Conservation (phyloP, 2,329 filamentous ascomycete species). For the Colletotrichum horii region DNA sequence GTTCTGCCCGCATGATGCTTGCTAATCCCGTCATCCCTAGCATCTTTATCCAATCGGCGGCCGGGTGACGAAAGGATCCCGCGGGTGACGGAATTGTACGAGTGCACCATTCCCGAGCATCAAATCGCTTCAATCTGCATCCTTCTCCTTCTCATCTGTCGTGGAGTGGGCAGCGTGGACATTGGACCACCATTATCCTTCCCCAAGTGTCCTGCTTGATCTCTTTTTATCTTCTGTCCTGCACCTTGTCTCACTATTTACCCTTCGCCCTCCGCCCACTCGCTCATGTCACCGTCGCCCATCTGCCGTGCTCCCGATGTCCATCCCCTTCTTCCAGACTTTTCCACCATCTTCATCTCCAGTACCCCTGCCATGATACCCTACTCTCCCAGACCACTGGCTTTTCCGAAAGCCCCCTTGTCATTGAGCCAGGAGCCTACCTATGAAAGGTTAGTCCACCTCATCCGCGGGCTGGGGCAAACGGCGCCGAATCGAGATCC, state of each 20-base stretch:
- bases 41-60: conserved; percentile 8
- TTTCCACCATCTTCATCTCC: background rate
- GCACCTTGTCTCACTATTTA: background rate
- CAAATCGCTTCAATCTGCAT: background rate
- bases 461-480: background rate
- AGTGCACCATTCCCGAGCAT: background rate
- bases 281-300: background rate
- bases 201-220: background rate
- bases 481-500: background rate
- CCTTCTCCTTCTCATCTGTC: background rate
- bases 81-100: background rate
- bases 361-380: background rate
- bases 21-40: conserved; percentile 15
- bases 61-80: background rate
- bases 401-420: background rate
- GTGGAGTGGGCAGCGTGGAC: background rate
- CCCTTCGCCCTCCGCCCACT: background rate
- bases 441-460: background rate
- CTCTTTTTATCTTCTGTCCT: background rate
- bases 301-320: background rate
- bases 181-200: background rate
- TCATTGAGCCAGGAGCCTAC: background rate
- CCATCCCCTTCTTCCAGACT: background rate
- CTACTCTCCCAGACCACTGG: background rate
- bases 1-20: conserved; percentile 17